phyloP scores from a whole-genome alignment of 2,329 filamentous ascomycete genomes.

The Fusarium albidum region DNA sequence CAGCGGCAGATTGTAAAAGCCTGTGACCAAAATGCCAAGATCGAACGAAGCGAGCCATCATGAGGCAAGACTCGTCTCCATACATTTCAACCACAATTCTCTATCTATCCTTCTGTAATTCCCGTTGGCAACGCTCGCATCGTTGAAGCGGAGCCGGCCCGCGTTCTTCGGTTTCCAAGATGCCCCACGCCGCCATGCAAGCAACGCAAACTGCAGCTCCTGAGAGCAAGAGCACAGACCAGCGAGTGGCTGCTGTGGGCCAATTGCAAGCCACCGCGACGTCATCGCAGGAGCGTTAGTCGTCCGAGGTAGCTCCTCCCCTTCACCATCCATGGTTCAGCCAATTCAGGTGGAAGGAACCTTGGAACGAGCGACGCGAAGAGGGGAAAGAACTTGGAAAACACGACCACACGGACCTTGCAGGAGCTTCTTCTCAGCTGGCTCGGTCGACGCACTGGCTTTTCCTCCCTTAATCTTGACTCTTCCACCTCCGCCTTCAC shows the following conservation, averaged over 20 bases:
- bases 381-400: constrained; percentile 25
- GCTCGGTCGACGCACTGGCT: background rate
- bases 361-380: constrained; percentile 13
- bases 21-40: too few species aligned
- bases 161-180: background rate
- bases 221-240: constrained; percentile 24
- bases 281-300: constrained; percentile 23
- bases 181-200: constrained; percentile 20
- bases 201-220: constrained; percentile 26
- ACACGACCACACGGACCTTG: background rate
- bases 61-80: too few species aligned
- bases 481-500: too few species aligned
- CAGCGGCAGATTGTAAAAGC: too few species aligned
- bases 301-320: constrained; percentile 23
- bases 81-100: too few species aligned
- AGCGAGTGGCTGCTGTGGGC: constrained; percentile 4
- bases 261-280: constrained; percentile 28
- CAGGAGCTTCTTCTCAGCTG: constrained; percentile 3
- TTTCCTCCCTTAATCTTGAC: background rate
- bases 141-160: background rate
- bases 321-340: constrained; percentile 12
- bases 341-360: constrained; percentile 22
- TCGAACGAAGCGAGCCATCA: too few species aligned
- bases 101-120: too few species aligned
- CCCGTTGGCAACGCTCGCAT: background rate